These are phyloP conservation scores for Coniferiporia weirii DNA, from an alignment of 1,284 basidiomycete species.

Conservation along the genomic window DNA sequence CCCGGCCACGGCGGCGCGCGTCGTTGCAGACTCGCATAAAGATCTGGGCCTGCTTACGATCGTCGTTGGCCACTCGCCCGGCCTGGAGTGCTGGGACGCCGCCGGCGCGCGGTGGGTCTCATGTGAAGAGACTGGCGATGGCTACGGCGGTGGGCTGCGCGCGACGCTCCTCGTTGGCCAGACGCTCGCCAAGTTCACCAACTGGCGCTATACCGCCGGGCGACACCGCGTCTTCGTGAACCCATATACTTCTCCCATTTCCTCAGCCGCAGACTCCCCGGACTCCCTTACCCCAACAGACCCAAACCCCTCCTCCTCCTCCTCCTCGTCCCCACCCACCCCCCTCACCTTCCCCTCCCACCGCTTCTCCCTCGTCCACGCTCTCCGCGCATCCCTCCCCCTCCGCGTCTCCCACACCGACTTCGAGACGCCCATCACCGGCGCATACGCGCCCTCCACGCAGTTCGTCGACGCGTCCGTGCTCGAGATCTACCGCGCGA, in stretches of 20 bases:
- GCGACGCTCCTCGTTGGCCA: constrained; percentile 27
- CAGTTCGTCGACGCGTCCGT: constrained; percentile 20
- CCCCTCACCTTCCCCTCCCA: constrained; percentile 13
- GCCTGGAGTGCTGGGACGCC: constrained; percentile 27
- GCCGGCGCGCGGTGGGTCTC: constrained; percentile 23
- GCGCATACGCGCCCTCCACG: constrained; percentile 19
- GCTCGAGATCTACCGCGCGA: constrained; percentile 23
- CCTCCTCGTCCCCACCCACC: constrained; percentile 26
- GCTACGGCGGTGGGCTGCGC: constrained; percentile 19
- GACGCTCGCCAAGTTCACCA: constrained; percentile 27
- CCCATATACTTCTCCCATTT: not conserved
- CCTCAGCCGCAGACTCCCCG: not conserved
- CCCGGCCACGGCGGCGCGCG: constrained; percentile 13
- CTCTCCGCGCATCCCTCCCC: constrained; percentile 24
- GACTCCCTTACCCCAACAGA: constrained; percentile 7
- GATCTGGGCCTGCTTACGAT: constrained; percentile 29
- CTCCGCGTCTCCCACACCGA: constrained; percentile 21
- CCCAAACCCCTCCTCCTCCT: constrained; percentile 16
- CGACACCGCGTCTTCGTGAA: constrained; percentile 28
- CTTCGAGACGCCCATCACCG: constrained; percentile 24
- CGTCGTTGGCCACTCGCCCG: constrained; percentile 29
- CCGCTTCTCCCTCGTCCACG: constrained; percentile 28
- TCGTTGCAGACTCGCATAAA: constrained; percentile 27
- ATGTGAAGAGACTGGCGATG: constrained; percentile 25
- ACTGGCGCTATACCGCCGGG: constrained; percentile 25